Evolutionary conservation across 306 rosid species (phyloP).

Genomic region (Ormosia semicastrata): DNA sequence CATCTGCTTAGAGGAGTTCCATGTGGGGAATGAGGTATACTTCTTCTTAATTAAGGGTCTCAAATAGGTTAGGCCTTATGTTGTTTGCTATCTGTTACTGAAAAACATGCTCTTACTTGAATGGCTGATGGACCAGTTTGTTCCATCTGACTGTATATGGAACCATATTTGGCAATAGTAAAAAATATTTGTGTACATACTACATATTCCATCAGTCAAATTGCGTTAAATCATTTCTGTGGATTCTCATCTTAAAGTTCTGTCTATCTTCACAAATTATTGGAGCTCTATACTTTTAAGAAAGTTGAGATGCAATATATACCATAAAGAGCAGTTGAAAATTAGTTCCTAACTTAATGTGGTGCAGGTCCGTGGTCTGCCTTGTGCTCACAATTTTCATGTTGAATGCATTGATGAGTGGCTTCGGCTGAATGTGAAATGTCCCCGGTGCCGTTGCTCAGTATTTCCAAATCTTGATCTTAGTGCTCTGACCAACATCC

Average conservation of each 20-base stretch:
- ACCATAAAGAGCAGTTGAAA: background rate
- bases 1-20: constrained; percentile 83
- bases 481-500: constrained; percentile 76
- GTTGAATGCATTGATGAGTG: constrained; percentile 90
- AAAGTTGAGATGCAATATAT: background rate
- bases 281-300: background rate
- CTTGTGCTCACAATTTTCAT: constrained; percentile 91
- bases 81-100: background rate
- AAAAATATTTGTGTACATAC: background rate
- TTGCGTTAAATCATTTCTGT: background rate
- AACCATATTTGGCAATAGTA: background rate
- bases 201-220: background rate
- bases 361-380: constrained; percentile 87
- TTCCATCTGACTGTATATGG: background rate
- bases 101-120: constrained; percentile 4
- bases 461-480: constrained; percentile 94
- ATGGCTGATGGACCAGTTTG: background rate
- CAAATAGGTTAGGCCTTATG: background rate
- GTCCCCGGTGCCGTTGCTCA: constrained; percentile 87
- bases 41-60: background rate
- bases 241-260: background rate
- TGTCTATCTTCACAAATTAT: background rate
- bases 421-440: constrained; percentile 89
- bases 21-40: constrained; percentile 75
- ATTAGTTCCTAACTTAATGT: constrained; percentile 22